phyloP scores from a whole-genome alignment of 73 alveolate genomes.

The Effrenium voratum region DNA sequence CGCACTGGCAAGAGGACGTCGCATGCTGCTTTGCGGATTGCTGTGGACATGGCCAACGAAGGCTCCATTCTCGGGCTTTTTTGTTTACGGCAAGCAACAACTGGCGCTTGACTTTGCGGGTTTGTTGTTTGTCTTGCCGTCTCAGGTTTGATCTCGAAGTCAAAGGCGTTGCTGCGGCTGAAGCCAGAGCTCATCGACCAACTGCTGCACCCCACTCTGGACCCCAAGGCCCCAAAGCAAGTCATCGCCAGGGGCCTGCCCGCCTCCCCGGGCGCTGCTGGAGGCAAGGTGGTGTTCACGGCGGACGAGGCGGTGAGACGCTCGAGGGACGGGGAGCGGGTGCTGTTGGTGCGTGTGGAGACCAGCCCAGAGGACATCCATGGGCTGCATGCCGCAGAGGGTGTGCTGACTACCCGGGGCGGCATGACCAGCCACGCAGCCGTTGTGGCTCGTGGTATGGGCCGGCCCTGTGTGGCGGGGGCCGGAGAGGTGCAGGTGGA shows the following conservation, averaged over 20 bases:
- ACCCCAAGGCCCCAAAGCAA: conserved; percentile 48
- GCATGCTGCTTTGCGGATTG: conserved; percentile 96
- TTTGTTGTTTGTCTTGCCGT: too few species aligned
- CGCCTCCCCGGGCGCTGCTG: conserved; percentile 60
- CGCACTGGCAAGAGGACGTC: conserved; percentile 97
- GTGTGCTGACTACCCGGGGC: conserved; percentile 95
- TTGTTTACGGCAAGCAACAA: too few species aligned
- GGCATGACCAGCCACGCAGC: conserved; percentile 97
- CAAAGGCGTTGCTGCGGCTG: conserved; percentile 30
- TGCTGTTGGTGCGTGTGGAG: conserved; percentile 96
- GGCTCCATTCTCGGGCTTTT: too few species aligned
- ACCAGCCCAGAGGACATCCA: conserved; percentile 96
- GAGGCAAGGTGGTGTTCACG: conserved; percentile 71
- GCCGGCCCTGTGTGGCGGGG: conserved; percentile 96
- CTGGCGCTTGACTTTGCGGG: too few species aligned
- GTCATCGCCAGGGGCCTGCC: conserved; percentile 61
- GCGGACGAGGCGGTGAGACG: conserved; percentile 94
- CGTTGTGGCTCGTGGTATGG: conserved; percentile 97
- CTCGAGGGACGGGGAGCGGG: conserved; percentile 92
- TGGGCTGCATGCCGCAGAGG: conserved; percentile 61
- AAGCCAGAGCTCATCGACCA: conserved; percentile 71
- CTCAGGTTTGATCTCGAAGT: conserved; percentile 54
- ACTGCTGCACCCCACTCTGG: conserved; percentile 60
- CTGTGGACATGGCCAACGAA: conserved; percentile 96
- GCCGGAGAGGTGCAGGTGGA: conserved; percentile 53